Conservation (phyloP, 2,329 filamentous ascomycete species). For the Aspergillus pseudoviridinutans region DNA sequence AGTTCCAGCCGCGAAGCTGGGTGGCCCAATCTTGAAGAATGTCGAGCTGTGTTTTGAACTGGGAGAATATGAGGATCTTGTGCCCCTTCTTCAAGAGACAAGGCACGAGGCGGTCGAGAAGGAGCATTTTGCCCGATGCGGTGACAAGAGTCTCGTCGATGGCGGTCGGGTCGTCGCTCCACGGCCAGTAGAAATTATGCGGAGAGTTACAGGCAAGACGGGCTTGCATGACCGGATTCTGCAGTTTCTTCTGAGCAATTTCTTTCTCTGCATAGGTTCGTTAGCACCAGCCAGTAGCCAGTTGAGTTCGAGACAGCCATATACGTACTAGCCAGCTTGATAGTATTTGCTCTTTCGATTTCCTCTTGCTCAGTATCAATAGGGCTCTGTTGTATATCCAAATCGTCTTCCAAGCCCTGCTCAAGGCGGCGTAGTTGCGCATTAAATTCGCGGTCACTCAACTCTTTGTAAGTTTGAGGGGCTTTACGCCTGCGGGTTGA, state of each 20-base stretch:
- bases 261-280: conserved; percentile 61
- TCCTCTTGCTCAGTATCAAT: conserved; percentile 56
- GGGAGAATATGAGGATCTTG: conserved; percentile 93
- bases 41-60: conserved; percentile 92
- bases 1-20: conserved; percentile 71
- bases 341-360: conserved; percentile 60
- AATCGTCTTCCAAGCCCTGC: conserved; percentile 57
- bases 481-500: conserved; percentile 51
- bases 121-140: conserved; percentile 89
- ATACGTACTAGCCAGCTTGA: conserved; percentile 69
- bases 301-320: not conserved
- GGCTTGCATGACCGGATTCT: conserved; percentile 88
- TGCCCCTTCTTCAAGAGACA: conserved; percentile 69
- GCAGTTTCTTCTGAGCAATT: conserved; percentile 84
- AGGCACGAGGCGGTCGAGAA: conserved; percentile 81
- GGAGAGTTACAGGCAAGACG: conserved; percentile 89
- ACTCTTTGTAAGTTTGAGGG: conserved; percentile 58
- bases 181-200: conserved; percentile 96
- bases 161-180: conserved; percentile 57
- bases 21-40: conserved; percentile 82
- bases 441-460: conserved; percentile 84
- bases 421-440: conserved; percentile 53
- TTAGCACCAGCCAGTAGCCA: not conserved
- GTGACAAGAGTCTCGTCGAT: conserved; percentile 80
- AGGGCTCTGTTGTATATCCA: conserved; percentile 38